Base-by-base conservation (phyloP, 306 rosid species). In the Oxytropis ochrocephala region DNA sequence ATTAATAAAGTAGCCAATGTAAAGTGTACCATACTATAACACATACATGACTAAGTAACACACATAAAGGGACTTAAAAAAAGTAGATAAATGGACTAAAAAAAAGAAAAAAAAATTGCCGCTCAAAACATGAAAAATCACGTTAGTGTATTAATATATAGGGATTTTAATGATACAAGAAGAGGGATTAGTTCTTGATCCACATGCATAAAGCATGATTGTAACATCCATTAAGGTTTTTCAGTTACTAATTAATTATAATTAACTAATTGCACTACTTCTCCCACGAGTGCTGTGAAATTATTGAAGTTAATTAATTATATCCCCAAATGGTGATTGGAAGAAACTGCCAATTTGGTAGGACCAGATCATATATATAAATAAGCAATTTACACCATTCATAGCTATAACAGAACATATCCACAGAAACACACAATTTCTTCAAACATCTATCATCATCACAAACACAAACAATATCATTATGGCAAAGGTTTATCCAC, bases 401-500 rank as follows among this genome's bases (percentile, higher is more conserved):
- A 10, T 24, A 24, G 29, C 29, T 24, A 24, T 24, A 24, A 24
- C 29, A 24, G 29, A 24, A 24, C 29, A 24, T 1, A 21, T 21
- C 2, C 29, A 24, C 29, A 24, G 3, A 1, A 24, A n/a, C n/a
- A 24, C 29, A 24, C 29, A 24, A 24, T 24, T 1, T 24, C 29
- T 24, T n/a, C n/a, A 16, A 43, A 17, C 35, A 36, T 13, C 51
- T 3, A 36, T 11, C 18, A 71, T 35, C 3, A 76, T 41, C 9
- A 41, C 29, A 17, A 1, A 24, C 16, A 46, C 27, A 64, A 24
- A 29, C 1, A 47, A 47, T 72, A 24, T 24, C 3, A 24, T 24
- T 2, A 24, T 24, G 91, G 78, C 82, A 2, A 85, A 74, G 71
- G 64, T 88, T 53, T 57, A 81, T 49, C 89, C 95, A 39, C 77